Base-by-base conservation (phyloP, 1,284 basidiomycete species). In the Singerocomus rubriflavus region DNA sequence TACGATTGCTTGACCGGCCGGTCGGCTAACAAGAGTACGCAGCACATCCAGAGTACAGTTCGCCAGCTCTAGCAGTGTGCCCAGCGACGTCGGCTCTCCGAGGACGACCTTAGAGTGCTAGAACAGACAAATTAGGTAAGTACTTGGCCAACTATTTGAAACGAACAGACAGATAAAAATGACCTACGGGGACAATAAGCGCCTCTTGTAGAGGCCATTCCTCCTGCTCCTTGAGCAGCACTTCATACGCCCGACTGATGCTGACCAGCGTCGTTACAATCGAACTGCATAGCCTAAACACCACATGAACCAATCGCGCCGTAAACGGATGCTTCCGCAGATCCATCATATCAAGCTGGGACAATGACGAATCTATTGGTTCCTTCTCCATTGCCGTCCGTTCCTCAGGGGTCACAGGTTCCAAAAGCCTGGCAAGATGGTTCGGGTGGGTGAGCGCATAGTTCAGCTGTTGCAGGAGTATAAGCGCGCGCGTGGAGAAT, bases 381-480 rank as follows among this genome's bases (percentile, higher is more conserved):
- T 83, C 83, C 50, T 82, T 80, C 65, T 92, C 91, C 40, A 85
- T 71, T 55, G 78, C 76, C 0, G 70, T 65, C 35, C 84, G 77
- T 57, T 95, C 92, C n/a, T 88, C 88, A 3, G 77, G 66, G 0
- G 86, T 86, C n/a, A 88, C 74, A 3, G 91, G 86, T 54, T 94
- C 91, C 53, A 96, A 75, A 35, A 93, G 73, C 51, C 84, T 85
- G 0, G 85, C 81, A 17, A 97, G 79, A 58, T 92, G 87, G 59
- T 93, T 88, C 7, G 95, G 93, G 70, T 97, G 94, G 1, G 91
- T 88, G 46, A 96, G 76, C 0, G 92, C 89, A 60, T 94, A 93
- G 64, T 93, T 93, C 50, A 96, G 70, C 54, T 93, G 88, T 63
- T 93, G 91, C 0, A 98, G 73, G n/a, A 95, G 78, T 33, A 80